Evolutionary conservation across 2,329 filamentous ascomycete genomes (phyloP).

Genomic region (Paecilomyces fulvus): DNA sequence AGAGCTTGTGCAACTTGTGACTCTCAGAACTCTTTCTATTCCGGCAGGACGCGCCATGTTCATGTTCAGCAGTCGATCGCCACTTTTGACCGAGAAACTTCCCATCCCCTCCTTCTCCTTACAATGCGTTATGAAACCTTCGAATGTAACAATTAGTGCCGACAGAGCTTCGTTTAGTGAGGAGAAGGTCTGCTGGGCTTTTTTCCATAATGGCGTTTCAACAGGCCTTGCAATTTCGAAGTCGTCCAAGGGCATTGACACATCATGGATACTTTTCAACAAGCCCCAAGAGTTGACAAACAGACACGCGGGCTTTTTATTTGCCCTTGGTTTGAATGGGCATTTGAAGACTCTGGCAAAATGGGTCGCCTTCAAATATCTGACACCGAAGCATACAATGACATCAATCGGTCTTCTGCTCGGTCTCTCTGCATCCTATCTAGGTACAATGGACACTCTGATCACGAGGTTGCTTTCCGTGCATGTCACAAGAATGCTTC

Average conservation of each 20-base stretch:
- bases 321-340: constrained; percentile 86
- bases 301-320: constrained; percentile 86
- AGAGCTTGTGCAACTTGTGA: constrained; percentile 75
- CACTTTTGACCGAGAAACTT: constrained; percentile 86
- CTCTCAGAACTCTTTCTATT: constrained; percentile 78
- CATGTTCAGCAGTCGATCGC: constrained; percentile 78
- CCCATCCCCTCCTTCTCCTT: constrained; percentile 85
- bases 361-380: constrained; percentile 97
- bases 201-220: constrained; percentile 95
- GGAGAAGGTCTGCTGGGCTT: constrained; percentile 96
- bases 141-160: constrained; percentile 85
- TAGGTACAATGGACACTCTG: constrained; percentile 94
- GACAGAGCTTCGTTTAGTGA: constrained; percentile 82
- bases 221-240: constrained; percentile 85
- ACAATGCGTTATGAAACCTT: constrained; percentile 83
- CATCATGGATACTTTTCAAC: constrained; percentile 98
- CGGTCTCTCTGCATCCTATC: constrained; percentile 83
- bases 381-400: constrained; percentile 99
- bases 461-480: constrained; percentile 91
- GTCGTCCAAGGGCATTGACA: constrained; percentile 87
- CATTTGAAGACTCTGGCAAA: constrained; percentile 92
- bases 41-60: constrained; percentile 80
- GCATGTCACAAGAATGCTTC: constrained; percentile 90
- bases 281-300: constrained; percentile 89
- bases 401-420: constrained; percentile 93